phyloP scores from a whole-genome alignment of 768 basidiomycete genomes.

The Tricholoma flavovirens region DNA sequence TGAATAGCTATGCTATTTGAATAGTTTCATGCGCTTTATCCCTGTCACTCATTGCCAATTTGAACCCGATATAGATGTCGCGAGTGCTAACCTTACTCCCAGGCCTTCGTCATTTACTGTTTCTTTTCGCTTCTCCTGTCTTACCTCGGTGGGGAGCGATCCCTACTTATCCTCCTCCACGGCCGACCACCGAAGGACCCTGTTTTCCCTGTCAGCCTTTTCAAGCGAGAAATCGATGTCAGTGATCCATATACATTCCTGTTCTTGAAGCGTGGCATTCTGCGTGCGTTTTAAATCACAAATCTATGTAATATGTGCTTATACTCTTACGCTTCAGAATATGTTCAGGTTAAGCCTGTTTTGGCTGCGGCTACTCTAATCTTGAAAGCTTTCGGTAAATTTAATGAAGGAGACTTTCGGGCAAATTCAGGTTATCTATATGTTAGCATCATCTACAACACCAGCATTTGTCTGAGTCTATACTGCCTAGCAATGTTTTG shows the following conservation, averaged over 20 bases:
- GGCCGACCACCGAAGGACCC: slow-evolving; percentile 86
- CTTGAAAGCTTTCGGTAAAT: slow-evolving; percentile 82
- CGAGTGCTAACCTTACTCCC: not conserved
- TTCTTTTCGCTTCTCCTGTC: slow-evolving; percentile 80
- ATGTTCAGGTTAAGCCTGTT: slow-evolving; percentile 93
- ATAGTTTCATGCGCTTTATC: not conserved
- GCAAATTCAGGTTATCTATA: slow-evolving; percentile 88
- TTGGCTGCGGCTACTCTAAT: slow-evolving; percentile 80
- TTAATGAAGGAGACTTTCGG: slow-evolving; percentile 84
- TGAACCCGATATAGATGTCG: not conserved
- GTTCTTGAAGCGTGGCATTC: slow-evolving; percentile 89
- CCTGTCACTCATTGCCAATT: not conserved
- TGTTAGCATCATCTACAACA: slow-evolving; percentile 80
- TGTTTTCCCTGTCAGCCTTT: slow-evolving; percentile 81
- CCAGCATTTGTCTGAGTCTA: slow-evolving; percentile 70
- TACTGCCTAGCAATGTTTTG: slow-evolving; percentile 97
- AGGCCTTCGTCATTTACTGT: slow-evolving; percentile 95
- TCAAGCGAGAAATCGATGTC: slow-evolving; percentile 81
- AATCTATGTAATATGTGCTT: not conserved
- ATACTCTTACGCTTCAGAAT: slow-evolving; percentile 53
- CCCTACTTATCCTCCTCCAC: slow-evolving; percentile 85
- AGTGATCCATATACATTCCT: slow-evolving; percentile 95
- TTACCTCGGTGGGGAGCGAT: slow-evolving; percentile 90
- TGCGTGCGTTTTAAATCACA: slow-evolving; percentile 51
- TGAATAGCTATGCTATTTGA: not conserved